Conservation (phyloP, 345 rosid species). For the Durio zibethinus region DNA sequence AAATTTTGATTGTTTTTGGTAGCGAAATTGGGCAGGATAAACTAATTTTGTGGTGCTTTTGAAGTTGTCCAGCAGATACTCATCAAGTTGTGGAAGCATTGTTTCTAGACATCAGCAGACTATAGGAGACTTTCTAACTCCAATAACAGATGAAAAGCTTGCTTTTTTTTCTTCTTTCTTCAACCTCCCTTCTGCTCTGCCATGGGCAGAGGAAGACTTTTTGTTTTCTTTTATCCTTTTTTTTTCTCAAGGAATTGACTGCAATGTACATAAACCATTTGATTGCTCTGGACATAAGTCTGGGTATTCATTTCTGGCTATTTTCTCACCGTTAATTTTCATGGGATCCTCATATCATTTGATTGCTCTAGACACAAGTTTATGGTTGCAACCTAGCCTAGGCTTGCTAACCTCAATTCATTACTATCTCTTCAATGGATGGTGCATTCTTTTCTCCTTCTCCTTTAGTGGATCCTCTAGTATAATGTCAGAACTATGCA, state of each 20-base stretch:
- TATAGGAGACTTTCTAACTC: conserved; percentile 50
- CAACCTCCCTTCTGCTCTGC: neutral
- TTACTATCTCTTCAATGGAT: neutral
- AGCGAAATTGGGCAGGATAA: conserved; percentile 37
- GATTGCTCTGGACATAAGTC: conserved; percentile 40
- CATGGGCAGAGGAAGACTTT: neutral
- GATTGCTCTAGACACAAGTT: neutral
- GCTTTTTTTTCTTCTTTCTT: neutral
- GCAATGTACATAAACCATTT: conserved; percentile 36
- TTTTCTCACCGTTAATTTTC: conserved; percentile 17
- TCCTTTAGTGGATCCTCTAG: too few species aligned
- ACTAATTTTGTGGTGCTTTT: conserved; percentile 37
- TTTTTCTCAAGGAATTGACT: conserved; percentile 20
- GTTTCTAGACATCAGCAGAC: conserved; percentile 37
- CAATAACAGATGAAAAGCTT: conserved; percentile 35
- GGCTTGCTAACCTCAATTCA: too few species aligned
- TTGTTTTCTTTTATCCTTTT: neutral
- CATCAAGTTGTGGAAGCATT: conserved; percentile 18
- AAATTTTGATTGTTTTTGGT: conserved; percentile 44
- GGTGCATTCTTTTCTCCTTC: neutral
- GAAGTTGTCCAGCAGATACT: conserved; percentile 21
- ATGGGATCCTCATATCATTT: neutral
- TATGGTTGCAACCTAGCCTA: too few species aligned
- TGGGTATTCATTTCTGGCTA: conserved; percentile 26
- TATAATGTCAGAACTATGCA: too few species aligned